phyloP scores from a whole-genome alignment of 1,284 basidiomycete species.

The Neonothopanus nambi region DNA sequence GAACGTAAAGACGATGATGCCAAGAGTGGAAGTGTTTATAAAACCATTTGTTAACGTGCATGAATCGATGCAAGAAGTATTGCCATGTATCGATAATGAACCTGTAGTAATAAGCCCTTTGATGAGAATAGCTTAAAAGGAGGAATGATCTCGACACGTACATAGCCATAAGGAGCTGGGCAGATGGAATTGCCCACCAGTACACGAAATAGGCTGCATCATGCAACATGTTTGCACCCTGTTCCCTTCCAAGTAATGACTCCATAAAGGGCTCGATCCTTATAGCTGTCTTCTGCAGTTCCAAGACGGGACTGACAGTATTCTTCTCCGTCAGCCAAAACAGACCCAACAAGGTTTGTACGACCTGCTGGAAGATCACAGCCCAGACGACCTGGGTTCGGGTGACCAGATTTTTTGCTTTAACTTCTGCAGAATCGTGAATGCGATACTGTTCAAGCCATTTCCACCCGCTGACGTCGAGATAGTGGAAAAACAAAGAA shows the following conservation, averaged over 20 bases:
- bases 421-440: constrained; percentile 85
- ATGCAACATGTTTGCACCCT: constrained; percentile 52
- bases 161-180: constrained; percentile 84
- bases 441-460: constrained; percentile 87
- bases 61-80: constrained; percentile 91
- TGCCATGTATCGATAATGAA: constrained; percentile 98
- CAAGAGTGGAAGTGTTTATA: constrained; percentile 93
- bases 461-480: constrained; percentile 77
- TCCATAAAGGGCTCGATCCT: constrained; percentile 33
- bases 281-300: constrained; percentile 44
- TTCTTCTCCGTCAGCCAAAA: constrained; percentile 62
- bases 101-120: constrained; percentile 42
- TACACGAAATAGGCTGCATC: constrained; percentile 72
- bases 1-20: constrained; percentile 96
- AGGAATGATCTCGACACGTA: constrained; percentile 54
- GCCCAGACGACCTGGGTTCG: constrained; percentile 72
- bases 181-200: constrained; percentile 90
- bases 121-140: constrained; percentile 10
- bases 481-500: constrained; percentile 78
- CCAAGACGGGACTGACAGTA: constrained; percentile 53
- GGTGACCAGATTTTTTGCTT: constrained; percentile 76
- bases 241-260: constrained; percentile 36
- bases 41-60: constrained; percentile 90
- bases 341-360: constrained; percentile 82
- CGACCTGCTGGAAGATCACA: constrained; percentile 81